Evolutionary conservation across 225 moss, liverwort and hornwort genomes (phyloP).

Genomic region (Marchantia paleacea): DNA sequence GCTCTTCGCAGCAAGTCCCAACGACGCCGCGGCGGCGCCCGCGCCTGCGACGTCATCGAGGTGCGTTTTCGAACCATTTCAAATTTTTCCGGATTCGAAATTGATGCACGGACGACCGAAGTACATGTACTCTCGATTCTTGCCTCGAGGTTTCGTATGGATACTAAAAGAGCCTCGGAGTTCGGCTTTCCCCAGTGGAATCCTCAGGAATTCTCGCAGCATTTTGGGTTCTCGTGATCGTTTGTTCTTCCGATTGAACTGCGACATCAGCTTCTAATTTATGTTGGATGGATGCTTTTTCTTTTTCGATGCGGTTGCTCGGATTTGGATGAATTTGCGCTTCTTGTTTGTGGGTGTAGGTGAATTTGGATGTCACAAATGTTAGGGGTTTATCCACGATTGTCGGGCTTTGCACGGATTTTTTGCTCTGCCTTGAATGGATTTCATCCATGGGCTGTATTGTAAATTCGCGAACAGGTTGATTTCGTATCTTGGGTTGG

Average conservation of each 20-base stretch:
- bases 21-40: not conserved
- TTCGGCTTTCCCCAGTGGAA: too few species aligned
- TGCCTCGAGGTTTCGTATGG: too few species aligned
- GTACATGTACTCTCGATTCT: too few species aligned
- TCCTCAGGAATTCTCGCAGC: too few species aligned
- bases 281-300: not conserved
- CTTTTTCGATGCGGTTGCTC: not conserved
- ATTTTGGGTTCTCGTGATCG: too few species aligned
- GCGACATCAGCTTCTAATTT: not conserved
- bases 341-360: not conserved
- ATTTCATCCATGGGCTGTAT: too few species aligned
- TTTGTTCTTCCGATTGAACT: too few species aligned
- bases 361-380: not conserved
- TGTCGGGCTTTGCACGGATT: not conserved
- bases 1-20: conserved; percentile 11
- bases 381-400: not conserved
- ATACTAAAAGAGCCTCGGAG: too few species aligned
- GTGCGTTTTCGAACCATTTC: conserved; percentile 7
- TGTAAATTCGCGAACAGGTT: too few species aligned
- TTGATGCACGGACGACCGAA: too few species aligned
- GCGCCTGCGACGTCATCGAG: not conserved
- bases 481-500: too few species aligned
- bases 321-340: not conserved
- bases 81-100: not conserved
- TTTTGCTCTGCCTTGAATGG: too few species aligned